These are phyloP conservation scores for Chamaenerion angustifolium DNA, from an alignment of 345 rosid genomes.

Conservation along the genomic window DNA sequence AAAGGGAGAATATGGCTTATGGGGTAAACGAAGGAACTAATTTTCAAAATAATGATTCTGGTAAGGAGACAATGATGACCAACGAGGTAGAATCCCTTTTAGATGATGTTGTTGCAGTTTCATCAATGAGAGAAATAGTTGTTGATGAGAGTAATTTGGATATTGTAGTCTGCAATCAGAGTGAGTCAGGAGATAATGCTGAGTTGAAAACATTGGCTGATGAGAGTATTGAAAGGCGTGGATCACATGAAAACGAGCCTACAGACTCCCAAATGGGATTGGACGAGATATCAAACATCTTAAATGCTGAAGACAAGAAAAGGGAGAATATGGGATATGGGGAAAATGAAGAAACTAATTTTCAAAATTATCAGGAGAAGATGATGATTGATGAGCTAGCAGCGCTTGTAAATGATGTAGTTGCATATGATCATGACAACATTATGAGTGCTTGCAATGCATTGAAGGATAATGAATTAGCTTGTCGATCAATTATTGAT, in stretches of 20 bases:
- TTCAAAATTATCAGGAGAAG: slow-evolving; percentile 18
- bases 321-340: slow-evolving; percentile 9
- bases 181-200: neutral
- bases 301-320: slow-evolving; percentile 15
- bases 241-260: slow-evolving; percentile 6
- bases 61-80: too few relatives aligned
- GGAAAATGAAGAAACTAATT: slow-evolving; percentile 14
- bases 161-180: slow-evolving; percentile 1
- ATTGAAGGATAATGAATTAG: neutral
- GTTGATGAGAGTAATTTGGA: slow-evolving; percentile 5
- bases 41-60: too few relatives aligned
- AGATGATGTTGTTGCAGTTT: too few relatives aligned
- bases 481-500: neutral
- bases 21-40: too few relatives aligned
- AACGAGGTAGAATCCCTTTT: too few relatives aligned
- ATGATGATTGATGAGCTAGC: slow-evolving; percentile 38
- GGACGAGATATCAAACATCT: slow-evolving; percentile 19
- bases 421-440: slow-evolving; percentile 14
- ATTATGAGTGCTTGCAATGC: slow-evolving; percentile 3
- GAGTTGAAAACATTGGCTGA: slow-evolving; percentile 7
- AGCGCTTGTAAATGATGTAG: slow-evolving; percentile 23
- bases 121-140: neutral
- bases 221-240: slow-evolving; percentile 10
- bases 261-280: slow-evolving; percentile 12
- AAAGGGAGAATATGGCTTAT: too few relatives aligned